Evolutionary conservation across 2,329 filamentous ascomycete genomes (phyloP).

Genomic region (Drechmeria coniospora): DNA sequence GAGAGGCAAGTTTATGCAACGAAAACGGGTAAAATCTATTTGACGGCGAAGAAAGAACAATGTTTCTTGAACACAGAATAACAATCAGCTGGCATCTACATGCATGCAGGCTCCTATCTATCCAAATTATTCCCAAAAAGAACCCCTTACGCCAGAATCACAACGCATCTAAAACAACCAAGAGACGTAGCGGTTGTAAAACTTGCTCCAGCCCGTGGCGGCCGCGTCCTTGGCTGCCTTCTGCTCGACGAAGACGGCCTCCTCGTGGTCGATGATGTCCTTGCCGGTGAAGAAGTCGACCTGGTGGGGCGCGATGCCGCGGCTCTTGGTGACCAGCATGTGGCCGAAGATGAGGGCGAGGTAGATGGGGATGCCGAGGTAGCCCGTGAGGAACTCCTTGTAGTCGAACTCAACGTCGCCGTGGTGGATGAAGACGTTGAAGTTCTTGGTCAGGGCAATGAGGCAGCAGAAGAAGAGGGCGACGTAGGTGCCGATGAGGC

Average conservation of each 20-base stretch:
- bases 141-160: too few species aligned
- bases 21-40: too few species aligned
- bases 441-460: constrained; percentile 73
- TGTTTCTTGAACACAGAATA: too few species aligned
- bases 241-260: constrained; percentile 47
- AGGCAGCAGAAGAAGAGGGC: constrained; percentile 56
- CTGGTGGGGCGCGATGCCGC: constrained; percentile 38
- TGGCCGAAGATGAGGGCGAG: constrained; percentile 53
- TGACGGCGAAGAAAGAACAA: too few species aligned
- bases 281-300: constrained; percentile 61
- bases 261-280: constrained; percentile 57
- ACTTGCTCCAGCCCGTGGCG: constrained; percentile 14
- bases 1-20: too few species aligned
- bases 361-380: constrained; percentile 64
- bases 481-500: constrained; percentile 50
- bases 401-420: constrained; percentile 46
- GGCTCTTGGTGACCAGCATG: constrained; percentile 40
- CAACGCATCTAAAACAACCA: constrained; percentile 20
- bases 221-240: constrained; percentile 14
- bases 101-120: too few species aligned
- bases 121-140: too few species aligned
- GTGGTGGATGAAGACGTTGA: constrained; percentile 48
- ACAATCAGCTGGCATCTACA: too few species aligned
- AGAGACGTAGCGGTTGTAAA: constrained; percentile 22
- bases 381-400: constrained; percentile 64